These are phyloP conservation scores for Cyathus olla DNA, from an alignment of 1,284 basidiomycete species.

Conservation along the genomic window DNA sequence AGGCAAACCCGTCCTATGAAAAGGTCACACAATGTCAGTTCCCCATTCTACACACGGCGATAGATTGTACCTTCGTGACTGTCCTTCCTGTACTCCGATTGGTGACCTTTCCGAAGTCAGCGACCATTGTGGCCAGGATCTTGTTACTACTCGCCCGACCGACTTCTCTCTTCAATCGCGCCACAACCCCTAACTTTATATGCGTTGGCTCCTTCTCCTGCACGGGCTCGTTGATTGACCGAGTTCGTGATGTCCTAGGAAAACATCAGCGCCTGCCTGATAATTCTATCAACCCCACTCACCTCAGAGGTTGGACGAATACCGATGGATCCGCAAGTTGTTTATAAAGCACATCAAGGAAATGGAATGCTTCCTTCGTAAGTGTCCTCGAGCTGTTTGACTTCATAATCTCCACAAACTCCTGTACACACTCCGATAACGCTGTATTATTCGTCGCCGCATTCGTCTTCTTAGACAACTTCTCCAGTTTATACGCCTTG, in stretches of 20 bases:
- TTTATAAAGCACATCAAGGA: conserved; percentile 75
- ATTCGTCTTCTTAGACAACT: conserved; percentile 54
- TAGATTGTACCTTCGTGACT: conserved; percentile 65
- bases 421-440: conserved; percentile 62
- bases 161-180: conserved; percentile 66
- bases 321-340: conserved; percentile 75
- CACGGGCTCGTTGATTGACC: conserved; percentile 41
- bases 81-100: conserved; percentile 73
- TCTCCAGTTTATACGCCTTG: conserved; percentile 67
- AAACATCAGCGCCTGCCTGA: background rate
- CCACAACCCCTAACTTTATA: conserved; percentile 68
- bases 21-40: too few relatives aligned
- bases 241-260: conserved; percentile 52
- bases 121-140: conserved; percentile 69
- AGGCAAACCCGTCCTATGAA: conserved; percentile 72
- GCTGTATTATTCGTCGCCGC: conserved; percentile 64
- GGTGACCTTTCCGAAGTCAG: conserved; percentile 74
- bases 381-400: conserved; percentile 72
- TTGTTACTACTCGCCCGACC: conserved; percentile 58
- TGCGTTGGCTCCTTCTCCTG: conserved; percentile 53
- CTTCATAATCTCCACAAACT: conserved; percentile 70
- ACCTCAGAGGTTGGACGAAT: conserved; percentile 64
- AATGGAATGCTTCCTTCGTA: conserved; percentile 77
- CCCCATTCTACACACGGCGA: too few relatives aligned
- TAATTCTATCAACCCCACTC: conserved; percentile 11